Evolutionary conservation across 1,284 basidiomycete species (phyloP), one percentile per base, ranked within the genome.

Genomic region (Cryptococcus jaspeensis): DNA sequence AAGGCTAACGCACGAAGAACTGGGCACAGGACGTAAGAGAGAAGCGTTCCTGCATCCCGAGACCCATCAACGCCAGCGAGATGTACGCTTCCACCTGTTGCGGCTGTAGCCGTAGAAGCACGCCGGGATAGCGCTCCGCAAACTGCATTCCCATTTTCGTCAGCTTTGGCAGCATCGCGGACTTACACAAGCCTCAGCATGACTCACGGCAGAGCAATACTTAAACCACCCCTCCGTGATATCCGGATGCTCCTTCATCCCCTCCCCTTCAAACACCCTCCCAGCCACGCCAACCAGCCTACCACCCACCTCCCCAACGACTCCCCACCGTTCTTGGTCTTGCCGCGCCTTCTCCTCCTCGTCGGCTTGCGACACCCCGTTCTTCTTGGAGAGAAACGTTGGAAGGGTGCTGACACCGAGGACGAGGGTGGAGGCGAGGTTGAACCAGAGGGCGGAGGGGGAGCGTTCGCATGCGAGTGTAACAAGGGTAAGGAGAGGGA

Each of bases 151-250:
- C 5, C 5, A 28, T 16, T 20, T 15, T 53, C n/a, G 36, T 50
- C 8, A 25, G 16, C 20, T 16, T 15, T 35, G 22, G 40, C 16
- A 52, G 35, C 22, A 44, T 25, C 12, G n/a, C 12, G 5, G n/a
- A 22, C 20, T 22, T 39, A 37, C 28, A 42, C n/a, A n/a, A n/a
- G n/a, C 23, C 16, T n/a, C 9, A 12, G 40, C 28, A 25, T 20
- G 23, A 58, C 67, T 56, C 35, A 69, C 63, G 6, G 73, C 69
- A 8, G 70, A 70, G 50, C 88, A 82, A 67, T 86, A 92, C 28
- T 82, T 82, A 77, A 92, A 94, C 76, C 92, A 92, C 25, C 85
- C 86, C 71, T 92, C 90, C 1, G 91, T 89, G 25, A 94, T 84
- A 71, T 94, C 92, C 0, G 92, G 91, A 69, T 93, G 89, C 67